phyloP scores from a whole-genome alignment of 768 basidiomycete genomes.

The Coprinopsis sp. region DNA sequence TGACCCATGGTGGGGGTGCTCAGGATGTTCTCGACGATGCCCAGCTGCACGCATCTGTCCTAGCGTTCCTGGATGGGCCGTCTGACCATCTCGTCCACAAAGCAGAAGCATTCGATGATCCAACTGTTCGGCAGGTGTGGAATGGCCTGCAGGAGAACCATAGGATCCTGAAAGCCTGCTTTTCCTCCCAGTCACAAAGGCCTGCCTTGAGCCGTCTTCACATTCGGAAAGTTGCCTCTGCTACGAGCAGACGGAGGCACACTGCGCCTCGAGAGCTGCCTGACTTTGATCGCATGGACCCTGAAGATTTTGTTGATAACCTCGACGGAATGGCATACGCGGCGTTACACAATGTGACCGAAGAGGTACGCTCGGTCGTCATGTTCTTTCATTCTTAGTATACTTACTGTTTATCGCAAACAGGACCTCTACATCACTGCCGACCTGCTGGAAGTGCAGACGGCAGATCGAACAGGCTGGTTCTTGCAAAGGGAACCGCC shows the following conservation, averaged over 20 bases:
- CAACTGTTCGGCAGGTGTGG: slow-evolving; percentile 45
- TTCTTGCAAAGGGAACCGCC: slow-evolving; percentile 56
- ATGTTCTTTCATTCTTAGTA: slow-evolving; percentile 1
- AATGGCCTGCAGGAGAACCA: slow-evolving; percentile 39
- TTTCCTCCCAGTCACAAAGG: slow-evolving; percentile 56
- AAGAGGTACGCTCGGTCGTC: slow-evolving; percentile 49
- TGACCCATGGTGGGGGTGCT: slow-evolving; percentile 66
- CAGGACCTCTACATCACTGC: slow-evolving; percentile 76
- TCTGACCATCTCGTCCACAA: slow-evolving; percentile 50
- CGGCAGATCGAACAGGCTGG: slow-evolving; percentile 77
- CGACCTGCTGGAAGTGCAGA: slow-evolving; percentile 79
- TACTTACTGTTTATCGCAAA: background rate
- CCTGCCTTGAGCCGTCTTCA: slow-evolving; percentile 39
- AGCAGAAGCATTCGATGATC: slow-evolving; percentile 35
- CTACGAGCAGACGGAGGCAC: slow-evolving; percentile 28
- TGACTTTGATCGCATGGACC: slow-evolving; percentile 56
- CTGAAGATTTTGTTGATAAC: slow-evolving; percentile 73
- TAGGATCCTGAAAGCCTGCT: slow-evolving; percentile 37
- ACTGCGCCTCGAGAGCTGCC: slow-evolving; percentile 46
- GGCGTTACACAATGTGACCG: slow-evolving; percentile 70
- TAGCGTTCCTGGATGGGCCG: slow-evolving; percentile 53
- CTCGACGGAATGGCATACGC: slow-evolving; percentile 73
- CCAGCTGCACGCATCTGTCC: slow-evolving; percentile 55
- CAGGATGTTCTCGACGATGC: slow-evolving; percentile 74
- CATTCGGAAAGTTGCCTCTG: slow-evolving; percentile 15